Percentiles rank a stretch among this genome's conserved stretches.
Conservation (phyloP, 495 filamentous ascomycete genomes). For the Podospora pseudopauciseta region DNA sequence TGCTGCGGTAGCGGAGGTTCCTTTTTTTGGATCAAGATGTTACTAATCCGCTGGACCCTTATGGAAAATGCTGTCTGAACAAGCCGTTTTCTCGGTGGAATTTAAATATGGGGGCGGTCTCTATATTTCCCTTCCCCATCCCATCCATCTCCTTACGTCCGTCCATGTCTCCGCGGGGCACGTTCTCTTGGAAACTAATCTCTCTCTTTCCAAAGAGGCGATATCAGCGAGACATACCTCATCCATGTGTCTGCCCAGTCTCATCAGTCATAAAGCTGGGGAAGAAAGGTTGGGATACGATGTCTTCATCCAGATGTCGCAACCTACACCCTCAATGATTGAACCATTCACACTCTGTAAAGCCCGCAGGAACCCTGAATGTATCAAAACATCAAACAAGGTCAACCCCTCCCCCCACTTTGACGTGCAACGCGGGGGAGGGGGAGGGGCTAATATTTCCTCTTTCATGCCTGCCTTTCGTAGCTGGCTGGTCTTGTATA, state of each 20-base stretch:
- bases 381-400: not conserved
- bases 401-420: not conserved
- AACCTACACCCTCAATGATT: not conserved
- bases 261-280: not conserved
- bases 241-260: not conserved
- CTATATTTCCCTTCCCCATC: not conserved
- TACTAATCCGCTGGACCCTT: not conserved
- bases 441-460: not conserved
- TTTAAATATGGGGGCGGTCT: not conserved
- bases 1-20: not conserved
- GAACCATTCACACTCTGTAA: not conserved
- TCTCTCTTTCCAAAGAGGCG: no score
- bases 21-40: not conserved
- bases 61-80: not conserved
- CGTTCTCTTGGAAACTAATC: not conserved
- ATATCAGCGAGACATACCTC: not conserved
- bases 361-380: not conserved
- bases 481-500: no score
- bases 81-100: not conserved
- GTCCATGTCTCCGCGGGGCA: not conserved
- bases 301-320: not conserved
- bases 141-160: not conserved
- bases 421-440: not conserved
- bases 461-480: not conserved
- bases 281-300: not conserved